Conservation (phyloP, 345 rosid species). For the Eucalyptus brandiana region DNA sequence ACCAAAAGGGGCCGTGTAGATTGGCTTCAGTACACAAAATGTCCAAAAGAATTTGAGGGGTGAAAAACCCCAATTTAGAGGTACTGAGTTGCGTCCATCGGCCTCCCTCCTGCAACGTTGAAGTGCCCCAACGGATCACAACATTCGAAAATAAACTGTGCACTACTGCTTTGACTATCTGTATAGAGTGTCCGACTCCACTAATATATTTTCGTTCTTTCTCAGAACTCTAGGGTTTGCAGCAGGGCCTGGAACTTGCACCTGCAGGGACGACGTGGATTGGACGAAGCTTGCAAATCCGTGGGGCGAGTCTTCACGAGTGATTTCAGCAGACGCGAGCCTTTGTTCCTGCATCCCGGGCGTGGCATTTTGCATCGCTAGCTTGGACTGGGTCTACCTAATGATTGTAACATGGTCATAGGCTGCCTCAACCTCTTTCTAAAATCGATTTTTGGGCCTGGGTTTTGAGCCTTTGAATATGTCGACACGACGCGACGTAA, state of each 20-base stretch:
- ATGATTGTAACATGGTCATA: neutral
- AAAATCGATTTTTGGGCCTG: neutral
- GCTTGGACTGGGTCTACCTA: neutral
- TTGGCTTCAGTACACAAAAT: neutral
- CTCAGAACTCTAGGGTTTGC: neutral
- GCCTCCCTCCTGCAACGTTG: neutral
- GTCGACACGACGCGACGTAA: neutral
- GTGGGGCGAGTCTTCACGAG: too few relatives aligned
- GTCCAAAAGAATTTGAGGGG: neutral
- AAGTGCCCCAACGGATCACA: neutral
- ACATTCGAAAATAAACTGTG: neutral
- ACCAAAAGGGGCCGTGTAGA: neutral
- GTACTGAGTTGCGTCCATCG: neutral
- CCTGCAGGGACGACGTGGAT: neutral
- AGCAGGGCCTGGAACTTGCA: neutral
- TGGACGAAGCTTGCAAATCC: neutral
- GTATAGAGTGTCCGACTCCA: neutral
- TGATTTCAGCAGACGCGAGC: neutral
- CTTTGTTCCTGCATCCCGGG: neutral
- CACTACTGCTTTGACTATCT: neutral
- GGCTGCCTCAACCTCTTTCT: neutral
- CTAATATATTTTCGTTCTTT: neutral
- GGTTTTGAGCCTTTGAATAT: neutral
- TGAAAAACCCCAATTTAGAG: neutral
- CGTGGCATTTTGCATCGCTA: neutral